Percentiles rank a stretch among this genome's conserved stretches.
Conservation (phyloP, 2,329 filamentous ascomycete species). For the Fusarium clavum region DNA sequence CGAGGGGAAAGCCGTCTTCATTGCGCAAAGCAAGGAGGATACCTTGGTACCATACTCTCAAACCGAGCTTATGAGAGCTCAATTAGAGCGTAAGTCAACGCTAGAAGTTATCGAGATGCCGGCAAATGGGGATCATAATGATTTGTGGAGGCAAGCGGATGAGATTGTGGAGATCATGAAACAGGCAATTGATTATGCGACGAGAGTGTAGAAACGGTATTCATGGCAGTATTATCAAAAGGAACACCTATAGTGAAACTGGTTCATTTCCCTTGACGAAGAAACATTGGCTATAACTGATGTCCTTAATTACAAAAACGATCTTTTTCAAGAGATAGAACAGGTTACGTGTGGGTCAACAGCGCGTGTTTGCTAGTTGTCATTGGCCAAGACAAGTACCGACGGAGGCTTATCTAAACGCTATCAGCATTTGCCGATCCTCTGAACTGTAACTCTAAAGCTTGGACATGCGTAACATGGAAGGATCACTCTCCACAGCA, state of each 20-base stretch:
- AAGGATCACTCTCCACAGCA: background rate
- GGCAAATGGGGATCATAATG: conserved; percentile 3
- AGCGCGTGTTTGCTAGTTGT: background rate
- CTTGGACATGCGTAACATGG: background rate
- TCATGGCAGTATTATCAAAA: background rate
- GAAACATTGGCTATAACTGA: background rate
- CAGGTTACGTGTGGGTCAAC: background rate
- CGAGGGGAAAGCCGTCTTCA: background rate
- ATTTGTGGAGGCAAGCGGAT: background rate
- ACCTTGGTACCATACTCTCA: background rate
- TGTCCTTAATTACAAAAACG: background rate
- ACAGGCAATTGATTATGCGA: background rate
- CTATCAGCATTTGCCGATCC: background rate
- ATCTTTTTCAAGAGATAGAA: background rate
- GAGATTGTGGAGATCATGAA: background rate
- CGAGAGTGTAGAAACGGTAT: background rate
- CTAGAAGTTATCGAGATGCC: background rate
- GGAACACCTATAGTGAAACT: background rate
- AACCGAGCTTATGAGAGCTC: background rate
- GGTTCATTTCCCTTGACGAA: fast-evolving
- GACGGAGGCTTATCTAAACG: background rate
- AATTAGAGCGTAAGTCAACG: fast-evolving
- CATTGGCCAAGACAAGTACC: background rate
- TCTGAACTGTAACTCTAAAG: background rate
- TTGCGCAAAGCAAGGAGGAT: background rate